phyloP scores from a whole-genome alignment of 352 stramenopile genomes.

The Pythium pectinolyticum region DNA sequence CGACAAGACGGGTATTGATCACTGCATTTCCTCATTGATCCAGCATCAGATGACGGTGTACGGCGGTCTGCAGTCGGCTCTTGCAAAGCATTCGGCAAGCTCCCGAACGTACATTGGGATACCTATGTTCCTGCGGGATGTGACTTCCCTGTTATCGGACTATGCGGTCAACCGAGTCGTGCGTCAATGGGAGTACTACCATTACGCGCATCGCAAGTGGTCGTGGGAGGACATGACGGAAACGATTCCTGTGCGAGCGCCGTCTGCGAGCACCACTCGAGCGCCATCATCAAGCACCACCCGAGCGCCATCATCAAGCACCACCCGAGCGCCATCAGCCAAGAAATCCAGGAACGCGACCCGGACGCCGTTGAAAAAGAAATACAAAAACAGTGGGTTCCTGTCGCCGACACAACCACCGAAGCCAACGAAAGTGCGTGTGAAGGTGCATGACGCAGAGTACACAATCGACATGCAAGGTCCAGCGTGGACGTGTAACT shows the following conservation, averaged over 20 bases:
- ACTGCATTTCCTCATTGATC: background rate
- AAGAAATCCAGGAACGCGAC: constrained; percentile 1
- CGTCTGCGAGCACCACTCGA: background rate
- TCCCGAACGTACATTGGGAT: background rate
- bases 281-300: background rate
- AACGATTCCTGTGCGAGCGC: background rate
- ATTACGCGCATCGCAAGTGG: background rate
- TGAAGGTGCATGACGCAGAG: background rate
- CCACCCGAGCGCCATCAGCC: background rate
- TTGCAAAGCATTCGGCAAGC: background rate
- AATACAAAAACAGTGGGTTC: no score
- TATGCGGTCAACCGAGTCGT: background rate
- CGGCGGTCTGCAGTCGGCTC: background rate
- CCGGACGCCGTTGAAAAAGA: no score
- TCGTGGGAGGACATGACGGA: background rate
- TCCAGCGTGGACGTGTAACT: background rate
- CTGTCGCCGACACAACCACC: no score
- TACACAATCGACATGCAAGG: background rate
- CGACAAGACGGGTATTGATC: background rate
- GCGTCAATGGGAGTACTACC: background rate
- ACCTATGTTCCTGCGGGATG: background rate
- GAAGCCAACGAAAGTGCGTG: background rate
- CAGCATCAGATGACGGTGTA: background rate
- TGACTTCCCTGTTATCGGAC: background rate
- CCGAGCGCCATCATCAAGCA: background rate